These are phyloP conservation scores for Xanthoconium stramineum DNA, from an alignment of 768 basidiomycete genomes.

Conservation along the genomic window DNA sequence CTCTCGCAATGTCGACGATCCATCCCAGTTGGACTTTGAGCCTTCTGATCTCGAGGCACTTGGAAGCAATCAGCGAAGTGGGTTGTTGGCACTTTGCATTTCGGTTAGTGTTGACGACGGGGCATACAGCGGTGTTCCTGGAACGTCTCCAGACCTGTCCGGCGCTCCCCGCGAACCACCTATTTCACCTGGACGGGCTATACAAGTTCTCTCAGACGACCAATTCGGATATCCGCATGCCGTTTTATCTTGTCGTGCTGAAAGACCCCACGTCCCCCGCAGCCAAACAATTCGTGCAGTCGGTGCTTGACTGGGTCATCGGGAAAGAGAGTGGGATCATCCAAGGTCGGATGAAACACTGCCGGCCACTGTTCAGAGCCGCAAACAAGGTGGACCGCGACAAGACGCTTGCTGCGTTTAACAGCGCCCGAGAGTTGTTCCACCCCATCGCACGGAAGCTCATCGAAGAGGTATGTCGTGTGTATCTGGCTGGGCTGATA, in stretches of 20 bases:
- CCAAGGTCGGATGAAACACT: slow-evolving; percentile 57
- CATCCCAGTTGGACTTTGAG: slow-evolving; percentile 39
- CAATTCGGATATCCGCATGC: slow-evolving; percentile 51
- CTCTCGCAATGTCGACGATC: slow-evolving; percentile 37
- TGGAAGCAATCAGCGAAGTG: slow-evolving; percentile 50
- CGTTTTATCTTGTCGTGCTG: slow-evolving; percentile 51
- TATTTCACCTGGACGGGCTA: slow-evolving; percentile 40
- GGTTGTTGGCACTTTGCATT: neutral
- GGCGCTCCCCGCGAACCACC: slow-evolving; percentile 41
- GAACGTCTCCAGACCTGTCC: slow-evolving; percentile 44
- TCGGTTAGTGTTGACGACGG: neutral
- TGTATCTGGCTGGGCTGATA: neutral
- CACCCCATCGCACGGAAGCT: slow-evolving; percentile 51
- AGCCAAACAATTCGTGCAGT: slow-evolving; percentile 31
- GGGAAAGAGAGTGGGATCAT: slow-evolving; percentile 40
- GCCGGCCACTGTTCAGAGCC: slow-evolving; percentile 45
- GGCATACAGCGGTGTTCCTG: slow-evolving; percentile 49
- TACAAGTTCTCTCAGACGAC: slow-evolving; percentile 42
- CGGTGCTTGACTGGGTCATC: slow-evolving; percentile 45
- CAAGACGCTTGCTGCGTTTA: slow-evolving; percentile 37
- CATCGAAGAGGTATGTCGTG: slow-evolving; percentile 43
- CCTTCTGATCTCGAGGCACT: slow-evolving; percentile 45
- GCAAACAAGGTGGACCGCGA: slow-evolving; percentile 34
- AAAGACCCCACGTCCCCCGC: slow-evolving; percentile 32
- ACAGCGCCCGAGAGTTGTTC: slow-evolving; percentile 34